A percentile compares a stretch with the other conserved stretches of the same genome.
These are phyloP conservation scores for Rhynchosporium graminicola DNA, from an alignment of 2,329 filamentous ascomycete genomes.

Conservation along the genomic window DNA sequence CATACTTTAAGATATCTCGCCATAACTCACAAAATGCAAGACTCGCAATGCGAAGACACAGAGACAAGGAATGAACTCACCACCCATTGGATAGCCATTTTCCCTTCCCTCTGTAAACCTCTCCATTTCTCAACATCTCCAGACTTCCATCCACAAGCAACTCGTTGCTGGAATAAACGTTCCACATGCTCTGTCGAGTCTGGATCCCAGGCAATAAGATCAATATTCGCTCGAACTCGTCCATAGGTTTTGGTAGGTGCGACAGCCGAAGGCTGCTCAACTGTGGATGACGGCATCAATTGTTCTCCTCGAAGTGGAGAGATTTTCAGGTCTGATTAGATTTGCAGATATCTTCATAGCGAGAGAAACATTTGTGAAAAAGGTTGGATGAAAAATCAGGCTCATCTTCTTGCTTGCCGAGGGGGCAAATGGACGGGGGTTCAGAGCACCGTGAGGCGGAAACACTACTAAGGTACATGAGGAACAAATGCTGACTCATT, in stretches of 20 bases:
- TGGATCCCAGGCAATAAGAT: constrained; percentile 15
- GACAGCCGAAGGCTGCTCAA: neutral
- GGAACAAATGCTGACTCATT: neutral
- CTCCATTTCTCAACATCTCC: constrained; percentile 8
- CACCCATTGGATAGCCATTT: constrained; percentile 8
- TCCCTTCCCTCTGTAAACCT: constrained; percentile 6
- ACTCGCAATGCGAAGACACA: neutral
- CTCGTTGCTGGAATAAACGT: constrained; percentile 12
- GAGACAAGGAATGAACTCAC: neutral
- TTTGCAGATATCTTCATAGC: no score
- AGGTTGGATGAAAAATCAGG: no score
- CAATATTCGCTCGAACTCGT: neutral
- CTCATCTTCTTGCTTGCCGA: no score
- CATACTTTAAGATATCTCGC: no score
- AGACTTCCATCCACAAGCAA: constrained; percentile 17
- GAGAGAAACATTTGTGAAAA: no score
- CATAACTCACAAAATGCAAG: neutral
- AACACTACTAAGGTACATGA: neutral
- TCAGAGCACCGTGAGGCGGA: no score
- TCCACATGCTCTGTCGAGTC: constrained; percentile 15
- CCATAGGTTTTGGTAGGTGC: neutral
- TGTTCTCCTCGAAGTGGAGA: neutral
- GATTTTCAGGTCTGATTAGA: no score
- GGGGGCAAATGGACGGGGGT: no score
- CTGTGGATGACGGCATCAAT: neutral